These are phyloP conservation scores for Hericium rajendrae DNA, from an alignment of 768 basidiomycete species.

Conservation along the genomic window DNA sequence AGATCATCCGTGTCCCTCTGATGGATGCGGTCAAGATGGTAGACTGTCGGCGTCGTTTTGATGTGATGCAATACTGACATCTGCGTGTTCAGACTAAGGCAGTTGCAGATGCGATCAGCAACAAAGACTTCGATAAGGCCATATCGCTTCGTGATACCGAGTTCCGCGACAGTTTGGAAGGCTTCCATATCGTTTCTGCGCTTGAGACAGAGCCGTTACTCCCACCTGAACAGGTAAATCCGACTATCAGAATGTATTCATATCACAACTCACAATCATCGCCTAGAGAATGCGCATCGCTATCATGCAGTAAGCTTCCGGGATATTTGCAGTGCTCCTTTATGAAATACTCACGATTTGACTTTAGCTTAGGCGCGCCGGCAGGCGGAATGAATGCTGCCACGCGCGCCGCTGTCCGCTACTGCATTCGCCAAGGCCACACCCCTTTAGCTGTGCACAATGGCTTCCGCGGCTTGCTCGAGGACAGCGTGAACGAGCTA, in stretches of 20 bases:
- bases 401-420: conserved; percentile 87
- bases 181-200: conserved; percentile 70
- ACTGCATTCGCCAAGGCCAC: conserved; percentile 88
- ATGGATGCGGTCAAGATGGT: conserved; percentile 92
- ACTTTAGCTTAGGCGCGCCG: conserved; percentile 79
- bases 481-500: conserved; percentile 77
- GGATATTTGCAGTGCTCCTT: neutral
- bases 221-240: conserved; percentile 22
- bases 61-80: conserved; percentile 4
- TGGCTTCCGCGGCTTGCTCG: conserved; percentile 90
- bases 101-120: conserved; percentile 72
- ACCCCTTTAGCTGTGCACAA: conserved; percentile 89
- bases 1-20: conserved; percentile 84
- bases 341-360: conserved; percentile 3
- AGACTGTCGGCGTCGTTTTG: conserved; percentile 1
- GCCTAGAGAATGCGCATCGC: conserved; percentile 65
- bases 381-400: conserved; percentile 99
- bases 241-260: neutral
- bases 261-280: neutral
- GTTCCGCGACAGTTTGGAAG: conserved; percentile 76
- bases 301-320: conserved; percentile 65
- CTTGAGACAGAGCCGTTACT: conserved; percentile 31
- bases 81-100: conserved; percentile 58
- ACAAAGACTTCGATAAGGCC: conserved; percentile 78
- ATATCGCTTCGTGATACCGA: conserved; percentile 88